A percentile compares a stretch with the other conserved stretches of the same genome.
These are phyloP conservation scores for Medicago lupulina DNA, from an alignment of 306 rosid genomes.

Conservation along the genomic window DNA sequence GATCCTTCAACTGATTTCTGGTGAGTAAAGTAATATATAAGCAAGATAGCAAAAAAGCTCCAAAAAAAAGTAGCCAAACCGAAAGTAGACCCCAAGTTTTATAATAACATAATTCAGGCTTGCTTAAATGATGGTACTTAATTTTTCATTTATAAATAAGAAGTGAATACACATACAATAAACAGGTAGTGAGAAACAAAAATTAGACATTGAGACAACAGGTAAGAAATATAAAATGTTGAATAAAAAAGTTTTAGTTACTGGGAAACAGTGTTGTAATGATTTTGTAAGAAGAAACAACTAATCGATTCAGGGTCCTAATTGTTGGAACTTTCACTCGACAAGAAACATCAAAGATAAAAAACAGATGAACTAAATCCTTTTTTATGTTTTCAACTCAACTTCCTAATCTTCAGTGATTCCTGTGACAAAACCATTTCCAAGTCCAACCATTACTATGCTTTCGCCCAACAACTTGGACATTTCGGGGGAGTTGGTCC, in stretches of 20 bases:
- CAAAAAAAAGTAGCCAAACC: slow-evolving; percentile 3
- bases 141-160: neutral
- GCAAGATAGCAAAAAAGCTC: slow-evolving; percentile 38
- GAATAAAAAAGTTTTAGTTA: slow-evolving; percentile 7
- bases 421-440: slow-evolving; percentile 24
- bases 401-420: slow-evolving; percentile 8
- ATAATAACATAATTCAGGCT: slow-evolving; percentile 1
- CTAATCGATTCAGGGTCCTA: neutral
- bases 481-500: neutral
- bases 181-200: neutral
- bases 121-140: slow-evolving; percentile 9
- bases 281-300: slow-evolving; percentile 13
- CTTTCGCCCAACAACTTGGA: neutral
- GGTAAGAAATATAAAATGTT: neutral
- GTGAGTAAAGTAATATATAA: slow-evolving; percentile 47
- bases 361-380: neutral
- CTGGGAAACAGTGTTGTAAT: neutral
- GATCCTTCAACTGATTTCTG: slow-evolving; percentile 75
- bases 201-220: neutral
- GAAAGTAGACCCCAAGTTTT: slow-evolving; percentile 9
- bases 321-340: slow-evolving; percentile 25
- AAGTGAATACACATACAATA: neutral
- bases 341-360: slow-evolving; percentile 13
- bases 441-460: neutral
- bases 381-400: slow-evolving; percentile 7